Percentiles rank a stretch among this genome's conserved stretches.
Conservation (phyloP, 495 filamentous ascomycete species). For the Daldinia bambusicola region DNA sequence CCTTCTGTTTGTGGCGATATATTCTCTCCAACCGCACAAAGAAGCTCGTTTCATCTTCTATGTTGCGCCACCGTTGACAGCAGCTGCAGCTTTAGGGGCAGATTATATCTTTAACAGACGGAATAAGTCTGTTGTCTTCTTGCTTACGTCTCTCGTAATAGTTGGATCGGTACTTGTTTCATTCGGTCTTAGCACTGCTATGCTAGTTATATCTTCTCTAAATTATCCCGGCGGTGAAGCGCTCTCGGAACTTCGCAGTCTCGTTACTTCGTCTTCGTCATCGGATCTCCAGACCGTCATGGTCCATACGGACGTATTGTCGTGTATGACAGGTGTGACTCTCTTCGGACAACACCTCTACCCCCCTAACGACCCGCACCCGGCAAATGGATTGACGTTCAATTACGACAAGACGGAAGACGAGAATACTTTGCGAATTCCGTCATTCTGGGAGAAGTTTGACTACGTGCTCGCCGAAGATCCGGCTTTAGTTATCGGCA, state of each 20-base stretch:
- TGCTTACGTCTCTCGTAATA: slow-evolving; percentile 65
- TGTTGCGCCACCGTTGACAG: slow-evolving; percentile 81
- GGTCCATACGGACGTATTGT: slow-evolving; percentile 85
- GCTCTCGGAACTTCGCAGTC: slow-evolving; percentile 62
- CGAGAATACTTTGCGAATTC: slow-evolving; percentile 61
- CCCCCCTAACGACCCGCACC: slow-evolving; percentile 28
- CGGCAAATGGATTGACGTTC: slow-evolving; percentile 44
- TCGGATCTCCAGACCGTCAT: slow-evolving; percentile 50
- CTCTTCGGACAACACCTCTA: slow-evolving; percentile 73
- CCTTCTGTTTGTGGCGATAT: slow-evolving; percentile 77
- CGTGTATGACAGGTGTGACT: slow-evolving; percentile 94
- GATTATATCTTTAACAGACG: slow-evolving; percentile 77
- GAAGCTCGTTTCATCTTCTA: slow-evolving; percentile 97
- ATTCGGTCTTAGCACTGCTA: slow-evolving; percentile 66
- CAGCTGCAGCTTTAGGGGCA: slow-evolving; percentile 77
- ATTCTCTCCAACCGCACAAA: slow-evolving; percentile 91
- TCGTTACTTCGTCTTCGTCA: slow-evolving; percentile 53
- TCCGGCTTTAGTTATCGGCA: slow-evolving; percentile 61
- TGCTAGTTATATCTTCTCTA: slow-evolving; percentile 77
- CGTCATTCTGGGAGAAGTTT: slow-evolving; percentile 81
- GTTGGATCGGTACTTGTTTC: slow-evolving; percentile 66
- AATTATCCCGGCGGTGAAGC: slow-evolving; percentile 92
- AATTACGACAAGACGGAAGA: slow-evolving; percentile 73
- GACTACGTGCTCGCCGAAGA: slow-evolving; percentile 83
- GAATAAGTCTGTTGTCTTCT: slow-evolving; percentile 65